phyloP scores from a whole-genome alignment of 108 stramenopile species.

The Stephanodiscus triporus region DNA sequence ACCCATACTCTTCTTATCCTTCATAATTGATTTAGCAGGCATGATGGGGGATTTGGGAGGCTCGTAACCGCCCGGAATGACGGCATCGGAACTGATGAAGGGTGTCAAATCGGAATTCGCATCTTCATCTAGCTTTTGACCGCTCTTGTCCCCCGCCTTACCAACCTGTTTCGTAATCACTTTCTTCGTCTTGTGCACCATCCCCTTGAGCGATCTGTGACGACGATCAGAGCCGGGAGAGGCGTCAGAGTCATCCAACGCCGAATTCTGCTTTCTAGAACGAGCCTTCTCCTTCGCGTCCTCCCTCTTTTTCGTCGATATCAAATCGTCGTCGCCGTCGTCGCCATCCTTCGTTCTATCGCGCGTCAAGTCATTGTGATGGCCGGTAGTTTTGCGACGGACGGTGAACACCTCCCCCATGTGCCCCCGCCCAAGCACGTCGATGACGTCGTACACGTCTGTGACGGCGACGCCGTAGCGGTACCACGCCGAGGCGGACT shows the following conservation, averaged over 20 bases:
- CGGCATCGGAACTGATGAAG: conserved; percentile 16
- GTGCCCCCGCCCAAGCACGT: conserved; percentile 49
- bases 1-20: conserved; percentile 1
- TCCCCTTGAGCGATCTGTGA: conserved; percentile 16
- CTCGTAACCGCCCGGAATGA: neutral
- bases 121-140: conserved; percentile 3
- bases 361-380: conserved; percentile 35
- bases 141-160: conserved; percentile 17
- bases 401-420: conserved; percentile 65
- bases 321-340: conserved; percentile 22
- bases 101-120: conserved; percentile 27
- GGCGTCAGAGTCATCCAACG: neutral
- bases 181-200: conserved; percentile 21
- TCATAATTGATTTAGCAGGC: conserved; percentile 24
- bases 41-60: conserved; percentile 18
- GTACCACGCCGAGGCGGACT: conserved; percentile 55
- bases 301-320: neutral
- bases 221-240: neutral
- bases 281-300: conserved; percentile 7
- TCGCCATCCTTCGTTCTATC: conserved; percentile 13
- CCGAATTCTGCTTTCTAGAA: neutral
- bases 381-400: conserved; percentile 48
- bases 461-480: conserved; percentile 53
- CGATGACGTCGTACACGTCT: conserved; percentile 58
- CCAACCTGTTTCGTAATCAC: conserved; percentile 11